Conservation (phyloP, 441 rosid species). For the Hura crepitans region DNA sequence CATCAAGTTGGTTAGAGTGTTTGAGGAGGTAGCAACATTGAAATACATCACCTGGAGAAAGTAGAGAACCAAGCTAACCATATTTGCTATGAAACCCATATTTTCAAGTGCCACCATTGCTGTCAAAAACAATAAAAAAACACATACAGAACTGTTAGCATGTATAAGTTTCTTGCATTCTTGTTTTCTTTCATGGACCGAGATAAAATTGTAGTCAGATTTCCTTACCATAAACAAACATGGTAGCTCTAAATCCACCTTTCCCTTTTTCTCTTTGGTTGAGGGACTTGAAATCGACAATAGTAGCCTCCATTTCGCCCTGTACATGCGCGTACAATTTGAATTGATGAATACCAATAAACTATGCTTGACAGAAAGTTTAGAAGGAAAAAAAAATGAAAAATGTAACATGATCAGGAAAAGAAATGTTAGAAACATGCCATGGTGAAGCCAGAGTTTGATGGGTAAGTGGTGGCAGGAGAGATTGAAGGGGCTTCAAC, state of each 20-base stretch:
- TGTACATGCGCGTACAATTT: neutral
- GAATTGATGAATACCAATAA: neutral
- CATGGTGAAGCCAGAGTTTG: too few species aligned
- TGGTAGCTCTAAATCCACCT: constrained; percentile 54
- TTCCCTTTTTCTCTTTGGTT: constrained; percentile 18
- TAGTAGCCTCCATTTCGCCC: constrained; percentile 18
- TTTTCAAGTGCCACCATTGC: constrained; percentile 39
- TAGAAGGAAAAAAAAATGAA: too few species aligned
- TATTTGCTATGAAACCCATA: constrained; percentile 57
- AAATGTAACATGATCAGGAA: neutral
- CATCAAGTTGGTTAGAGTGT: constrained; percentile 51
- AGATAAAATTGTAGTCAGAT: too few species aligned
- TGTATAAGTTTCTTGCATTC: too few species aligned
- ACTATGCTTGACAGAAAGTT: neutral
- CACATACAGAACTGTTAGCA: neutral
- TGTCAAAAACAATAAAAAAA: constrained; percentile 4
- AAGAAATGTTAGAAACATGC: too few species aligned
- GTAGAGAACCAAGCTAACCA: constrained; percentile 45
- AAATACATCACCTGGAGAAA: constrained; percentile 37
- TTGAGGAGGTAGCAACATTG: constrained; percentile 30
- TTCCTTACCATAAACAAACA: constrained; percentile 38
- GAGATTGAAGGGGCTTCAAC: neutral
- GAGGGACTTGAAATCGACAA: constrained; percentile 7
- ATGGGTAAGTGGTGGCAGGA: neutral
- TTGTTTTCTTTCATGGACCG: too few species aligned